These are phyloP conservation scores for Ilyonectria destructans DNA, from an alignment of 2,329 filamentous ascomycete genomes.

Conservation along the genomic window DNA sequence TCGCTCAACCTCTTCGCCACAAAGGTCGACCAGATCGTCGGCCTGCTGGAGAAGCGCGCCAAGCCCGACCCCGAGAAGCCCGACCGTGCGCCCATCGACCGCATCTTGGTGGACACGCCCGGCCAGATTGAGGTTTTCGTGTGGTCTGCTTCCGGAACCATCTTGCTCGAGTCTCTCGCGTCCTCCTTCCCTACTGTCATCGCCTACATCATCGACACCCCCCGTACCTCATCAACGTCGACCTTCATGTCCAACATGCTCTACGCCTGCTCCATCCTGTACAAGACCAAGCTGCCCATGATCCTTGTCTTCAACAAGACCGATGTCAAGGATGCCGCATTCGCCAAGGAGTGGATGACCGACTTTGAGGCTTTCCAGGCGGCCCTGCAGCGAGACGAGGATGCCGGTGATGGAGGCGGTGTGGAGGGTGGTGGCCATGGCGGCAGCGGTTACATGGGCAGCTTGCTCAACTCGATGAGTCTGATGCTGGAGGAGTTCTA, in stretches of 20 bases:
- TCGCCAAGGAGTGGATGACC: conserved; percentile 99
- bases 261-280: conserved; percentile 97
- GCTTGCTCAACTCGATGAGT: conserved; percentile 96
- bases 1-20: conserved; percentile 97
- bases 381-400: conserved; percentile 86
- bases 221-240: conserved; percentile 90
- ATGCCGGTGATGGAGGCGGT: conserved; percentile 82
- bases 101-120: conserved; percentile 95
- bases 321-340: conserved; percentile 90
- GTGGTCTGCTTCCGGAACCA: conserved; percentile 96
- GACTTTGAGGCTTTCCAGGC: conserved; percentile 97
- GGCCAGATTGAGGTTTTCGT: conserved; percentile 99
- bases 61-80: conserved; percentile 74
- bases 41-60: conserved; percentile 90
- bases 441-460: conserved; percentile 96
- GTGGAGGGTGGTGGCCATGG: conserved; percentile 78
- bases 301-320: conserved; percentile 99
- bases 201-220: conserved; percentile 97
- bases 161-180: conserved; percentile 92
- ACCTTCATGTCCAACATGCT: conserved; percentile 99
- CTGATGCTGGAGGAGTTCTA: conserved; percentile 98
- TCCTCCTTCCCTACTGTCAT: conserved; percentile 97
- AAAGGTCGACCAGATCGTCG: conserved; percentile 96
- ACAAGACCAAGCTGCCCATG: conserved; percentile 99
- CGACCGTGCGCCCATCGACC: conserved; percentile 77